phyloP scores from a whole-genome alignment of 345 rosid genomes.

The Firmiana major region DNA sequence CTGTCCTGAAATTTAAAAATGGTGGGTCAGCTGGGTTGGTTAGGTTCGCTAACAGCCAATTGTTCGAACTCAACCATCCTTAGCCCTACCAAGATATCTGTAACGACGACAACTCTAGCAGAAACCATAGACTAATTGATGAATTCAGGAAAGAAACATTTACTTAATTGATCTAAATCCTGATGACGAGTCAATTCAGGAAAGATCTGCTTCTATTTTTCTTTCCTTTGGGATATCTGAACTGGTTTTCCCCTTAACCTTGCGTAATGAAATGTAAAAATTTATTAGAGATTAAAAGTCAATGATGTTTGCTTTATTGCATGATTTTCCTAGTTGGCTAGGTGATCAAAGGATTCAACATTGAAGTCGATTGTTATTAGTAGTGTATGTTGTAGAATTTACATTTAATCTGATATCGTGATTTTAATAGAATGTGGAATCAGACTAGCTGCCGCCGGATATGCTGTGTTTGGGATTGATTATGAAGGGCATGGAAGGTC shows the following conservation, averaged over 20 bases:
- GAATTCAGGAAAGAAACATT: neutral
- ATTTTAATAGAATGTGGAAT: conserved; percentile 65
- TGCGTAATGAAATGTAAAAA: neutral
- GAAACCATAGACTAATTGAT: neutral
- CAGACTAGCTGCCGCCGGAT: conserved; percentile 68
- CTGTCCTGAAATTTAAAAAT: neutral
- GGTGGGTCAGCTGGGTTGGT: conserved; percentile 19
- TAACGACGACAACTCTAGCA: neutral
- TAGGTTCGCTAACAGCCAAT: conserved; percentile 21
- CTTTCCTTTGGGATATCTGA: neutral
- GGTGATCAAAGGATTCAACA: neutral
- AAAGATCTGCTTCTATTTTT: neutral
- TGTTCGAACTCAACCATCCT: neutral
- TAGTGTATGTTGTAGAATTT: no score
- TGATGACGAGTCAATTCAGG: neutral
- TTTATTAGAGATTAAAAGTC: neutral
- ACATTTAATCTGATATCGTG: neutral
- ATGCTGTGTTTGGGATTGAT: conserved; percentile 87
- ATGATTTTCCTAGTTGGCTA: neutral
- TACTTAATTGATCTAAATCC: neutral
- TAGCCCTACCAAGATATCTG: conserved; percentile 6
- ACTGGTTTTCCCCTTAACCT: neutral
- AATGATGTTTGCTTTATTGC: neutral
- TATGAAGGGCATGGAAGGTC: conserved; percentile 93
- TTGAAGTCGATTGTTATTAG: neutral